phyloP scores from a whole-genome alignment of 2,329 filamentous ascomycete genomes.

The Sclerotinia glacialis region DNA sequence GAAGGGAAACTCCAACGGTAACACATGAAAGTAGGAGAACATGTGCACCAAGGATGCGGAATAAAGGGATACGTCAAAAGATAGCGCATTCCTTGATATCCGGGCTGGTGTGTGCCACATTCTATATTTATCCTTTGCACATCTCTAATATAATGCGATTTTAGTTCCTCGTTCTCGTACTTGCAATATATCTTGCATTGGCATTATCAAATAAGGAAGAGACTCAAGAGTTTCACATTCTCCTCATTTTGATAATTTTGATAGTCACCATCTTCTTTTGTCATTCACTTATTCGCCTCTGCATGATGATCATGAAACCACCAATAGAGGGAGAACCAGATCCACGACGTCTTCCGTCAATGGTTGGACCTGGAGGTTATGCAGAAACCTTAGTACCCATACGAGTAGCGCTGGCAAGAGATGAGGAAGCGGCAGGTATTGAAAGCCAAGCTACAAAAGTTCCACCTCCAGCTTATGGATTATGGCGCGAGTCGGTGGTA shows the following conservation, averaged over 20 bases:
- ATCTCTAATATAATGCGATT: conserved; percentile 26
- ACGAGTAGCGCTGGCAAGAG: conserved; percentile 68
- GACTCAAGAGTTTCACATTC: conserved; percentile 71
- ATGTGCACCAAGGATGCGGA: conserved; percentile 53
- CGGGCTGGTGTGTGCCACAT: conserved; percentile 43
- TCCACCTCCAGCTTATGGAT: conserved; percentile 79
- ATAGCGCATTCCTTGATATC: conserved; percentile 63
- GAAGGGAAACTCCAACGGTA: conserved; percentile 35
- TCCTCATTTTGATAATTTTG: conserved; percentile 76
- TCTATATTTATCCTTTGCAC: neutral
- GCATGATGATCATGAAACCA: conserved; percentile 56
- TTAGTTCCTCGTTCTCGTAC: conserved; percentile 34
- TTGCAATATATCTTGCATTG: conserved; percentile 58
- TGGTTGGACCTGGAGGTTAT: conserved; percentile 60
- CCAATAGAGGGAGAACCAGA: conserved; percentile 39
- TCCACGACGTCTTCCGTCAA: conserved; percentile 43
- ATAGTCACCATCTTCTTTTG: conserved; percentile 75
- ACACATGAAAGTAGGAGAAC: conserved; percentile 30
- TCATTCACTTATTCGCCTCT: conserved; percentile 72
- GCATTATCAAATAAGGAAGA: conserved; percentile 62
- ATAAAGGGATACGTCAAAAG: conserved; percentile 52
- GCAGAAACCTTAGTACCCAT: conserved; percentile 71
- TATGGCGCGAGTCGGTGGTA: conserved; percentile 81
- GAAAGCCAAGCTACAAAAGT: conserved; percentile 55
- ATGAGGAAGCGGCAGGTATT: conserved; percentile 65